Base-by-base conservation (phyloP, 306 rosid species). In the Mucuna pruriens region DNA sequence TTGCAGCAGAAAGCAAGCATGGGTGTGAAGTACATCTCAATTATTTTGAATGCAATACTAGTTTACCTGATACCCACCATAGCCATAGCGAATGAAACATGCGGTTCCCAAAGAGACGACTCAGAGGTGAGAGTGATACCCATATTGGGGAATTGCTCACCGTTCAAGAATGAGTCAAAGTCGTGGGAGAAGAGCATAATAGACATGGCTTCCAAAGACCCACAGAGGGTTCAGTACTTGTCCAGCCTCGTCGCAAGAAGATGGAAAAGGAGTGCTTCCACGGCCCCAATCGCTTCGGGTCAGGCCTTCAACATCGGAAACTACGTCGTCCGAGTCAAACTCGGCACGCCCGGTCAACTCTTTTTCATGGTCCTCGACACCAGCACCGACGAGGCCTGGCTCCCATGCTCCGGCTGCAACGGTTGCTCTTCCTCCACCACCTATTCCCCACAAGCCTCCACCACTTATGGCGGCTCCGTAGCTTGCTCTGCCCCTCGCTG, bases 191-290 rank as follows among this genome's bases (percentile, higher is more conserved):
- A 66, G 79, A 90, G 82, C 1, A 80, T 92, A 57, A 78, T 88
- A 23, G 58, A 75, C 77, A 90, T 92, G 95, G 97, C 97, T 76
- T 82, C 92, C 10, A 86, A 82, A 20, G 97, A 92, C 87, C 89
- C 89, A 0, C 77, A 66, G 0, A 79, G 97, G 74, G 11, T 92
- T 71, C 66, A 54, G 12, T 92, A 86, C 84, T 10, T 92, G 80
- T 87, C 90, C 9, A 76, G 66, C 86, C 85, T 75, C 40, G 40
- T 3, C 39, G 25, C 67, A 0, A 16, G 26, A 0, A 3, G 4
- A 1, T 0, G 40, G 1, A 57, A 0, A 57, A 57, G 25, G n/a
- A 55, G 25, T 22, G 25, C 4, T 9, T 38, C 79, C 5, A 1
- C 16, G 0, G 79, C 68, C 20, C 79, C 79, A 40, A 74, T 74